phyloP scores from a whole-genome alignment of 1,284 basidiomycete species.

The Austroboletus niveus region DNA sequence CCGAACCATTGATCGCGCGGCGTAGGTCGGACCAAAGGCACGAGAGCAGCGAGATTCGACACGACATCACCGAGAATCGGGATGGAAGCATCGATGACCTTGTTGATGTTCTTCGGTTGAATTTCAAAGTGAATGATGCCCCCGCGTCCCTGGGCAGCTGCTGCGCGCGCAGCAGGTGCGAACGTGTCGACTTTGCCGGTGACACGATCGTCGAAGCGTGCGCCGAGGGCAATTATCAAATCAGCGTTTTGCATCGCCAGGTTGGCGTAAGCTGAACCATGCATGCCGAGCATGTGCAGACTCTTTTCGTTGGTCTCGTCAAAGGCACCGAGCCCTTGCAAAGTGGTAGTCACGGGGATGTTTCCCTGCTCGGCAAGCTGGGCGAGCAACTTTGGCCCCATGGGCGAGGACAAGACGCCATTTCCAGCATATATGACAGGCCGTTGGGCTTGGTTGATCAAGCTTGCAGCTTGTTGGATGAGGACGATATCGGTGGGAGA shows the following conservation, averaged over 20 bases:
- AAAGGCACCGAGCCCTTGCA: conserved; percentile 94
- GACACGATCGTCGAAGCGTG: conserved; percentile 96
- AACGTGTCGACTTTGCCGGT: conserved; percentile 91
- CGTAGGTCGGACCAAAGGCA: conserved; percentile 71
- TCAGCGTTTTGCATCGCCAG: conserved; percentile 97
- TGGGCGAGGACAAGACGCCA: conserved; percentile 81
- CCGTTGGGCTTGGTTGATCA: conserved; percentile 91
- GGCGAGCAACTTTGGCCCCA: conserved; percentile 83
- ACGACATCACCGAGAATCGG: conserved; percentile 94
- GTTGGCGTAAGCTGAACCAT: conserved; percentile 97
- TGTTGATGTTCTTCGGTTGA: conserved; percentile 98
- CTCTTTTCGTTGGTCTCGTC: conserved; percentile 88
- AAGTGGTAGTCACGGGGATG: conserved; percentile 96
- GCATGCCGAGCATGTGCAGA: conserved; percentile 99
- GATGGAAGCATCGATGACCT: conserved; percentile 93
- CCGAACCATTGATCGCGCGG: conserved; percentile 80
- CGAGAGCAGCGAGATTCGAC: conserved; percentile 76
- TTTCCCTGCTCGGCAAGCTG: conserved; percentile 83
- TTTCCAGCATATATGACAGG: conserved; percentile 95
- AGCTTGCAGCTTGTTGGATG: conserved; percentile 80
- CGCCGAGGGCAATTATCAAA: conserved; percentile 95
- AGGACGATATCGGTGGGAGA: conserved; percentile 63
- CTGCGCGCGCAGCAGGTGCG: conserved; percentile 87
- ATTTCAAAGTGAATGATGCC: conserved; percentile 99
- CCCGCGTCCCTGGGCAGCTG: conserved; percentile 83